These are phyloP conservation scores for Rubus idaeus DNA, from an alignment of 306 rosid genomes.

Conservation along the genomic window DNA sequence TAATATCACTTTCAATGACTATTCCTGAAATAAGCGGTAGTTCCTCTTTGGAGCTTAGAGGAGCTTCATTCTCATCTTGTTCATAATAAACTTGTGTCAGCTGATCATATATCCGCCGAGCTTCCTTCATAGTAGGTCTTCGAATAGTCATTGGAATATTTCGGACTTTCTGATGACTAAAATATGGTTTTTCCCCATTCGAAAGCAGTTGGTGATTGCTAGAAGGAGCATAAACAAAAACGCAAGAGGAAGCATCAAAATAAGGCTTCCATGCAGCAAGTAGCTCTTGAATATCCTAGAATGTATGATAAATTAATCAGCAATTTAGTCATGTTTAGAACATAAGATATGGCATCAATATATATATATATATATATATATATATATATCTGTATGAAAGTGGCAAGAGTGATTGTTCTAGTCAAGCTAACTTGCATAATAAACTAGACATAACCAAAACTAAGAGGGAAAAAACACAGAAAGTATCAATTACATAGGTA, in stretches of 20 bases:
- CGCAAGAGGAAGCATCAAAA: constrained; percentile 71
- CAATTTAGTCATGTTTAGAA: constrained; percentile 1
- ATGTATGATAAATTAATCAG: constrained; percentile 26
- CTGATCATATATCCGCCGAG: constrained; percentile 66
- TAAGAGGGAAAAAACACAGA: not conserved
- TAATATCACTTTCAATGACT: constrained; percentile 25
- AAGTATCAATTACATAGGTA: not conserved
- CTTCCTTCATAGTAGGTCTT: constrained; percentile 91
- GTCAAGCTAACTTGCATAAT: not conserved
- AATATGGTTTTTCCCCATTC: constrained; percentile 65
- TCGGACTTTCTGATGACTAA: constrained; percentile 51
- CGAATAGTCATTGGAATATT: constrained; percentile 69
- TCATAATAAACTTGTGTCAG: constrained; percentile 61
- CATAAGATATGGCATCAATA: not conserved
- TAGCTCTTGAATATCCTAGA: constrained; percentile 91
- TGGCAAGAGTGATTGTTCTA: not conserved
- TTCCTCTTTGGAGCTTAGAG: constrained; percentile 27
- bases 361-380: not conserved
- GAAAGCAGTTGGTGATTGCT: constrained; percentile 79
- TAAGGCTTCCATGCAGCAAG: constrained; percentile 79
- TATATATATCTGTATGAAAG: not conserved
- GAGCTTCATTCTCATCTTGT: constrained; percentile 55
- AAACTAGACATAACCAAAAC: not conserved
- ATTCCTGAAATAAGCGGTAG: constrained; percentile 19
- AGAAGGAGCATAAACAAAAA: constrained; percentile 78